Conservation (phyloP, 2,329 filamentous ascomycete genomes). For the Davidsoniella eucalypti region DNA sequence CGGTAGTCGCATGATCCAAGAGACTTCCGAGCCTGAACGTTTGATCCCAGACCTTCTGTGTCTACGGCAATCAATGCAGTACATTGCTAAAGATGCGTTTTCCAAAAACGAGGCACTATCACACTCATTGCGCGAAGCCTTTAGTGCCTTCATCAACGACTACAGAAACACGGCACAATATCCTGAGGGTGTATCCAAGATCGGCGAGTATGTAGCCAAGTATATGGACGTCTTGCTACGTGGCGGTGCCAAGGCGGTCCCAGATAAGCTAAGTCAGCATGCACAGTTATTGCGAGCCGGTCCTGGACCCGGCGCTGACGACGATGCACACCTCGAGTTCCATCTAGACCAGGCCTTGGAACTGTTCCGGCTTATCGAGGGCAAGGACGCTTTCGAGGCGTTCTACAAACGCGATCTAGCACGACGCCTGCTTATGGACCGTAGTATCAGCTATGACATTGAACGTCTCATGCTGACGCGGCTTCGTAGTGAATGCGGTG, state of each 20-base stretch:
- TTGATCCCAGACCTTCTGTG: slow-evolving; percentile 76
- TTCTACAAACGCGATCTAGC: slow-evolving; percentile 99
- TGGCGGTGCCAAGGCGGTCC: slow-evolving; percentile 72
- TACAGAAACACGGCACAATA: slow-evolving; percentile 55
- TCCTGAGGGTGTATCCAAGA: slow-evolving; percentile 76
- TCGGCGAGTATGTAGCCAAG: slow-evolving; percentile 97
- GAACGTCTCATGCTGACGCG: slow-evolving; percentile 91
- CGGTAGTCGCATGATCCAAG: slow-evolving; percentile 63
- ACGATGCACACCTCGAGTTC: slow-evolving; percentile 79
- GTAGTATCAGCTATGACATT: slow-evolving; percentile 85
- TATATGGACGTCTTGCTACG: slow-evolving; percentile 82
- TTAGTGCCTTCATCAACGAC: slow-evolving; percentile 85
- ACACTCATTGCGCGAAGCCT: slow-evolving; percentile 67
- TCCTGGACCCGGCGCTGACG: slow-evolving; percentile 27
- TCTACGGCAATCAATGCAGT: slow-evolving; percentile 64
- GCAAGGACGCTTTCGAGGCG: slow-evolving; percentile 94
- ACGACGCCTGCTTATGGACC: slow-evolving; percentile 71
- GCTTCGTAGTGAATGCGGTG: slow-evolving; percentile 82
- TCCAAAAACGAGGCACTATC: slow-evolving; percentile 58
- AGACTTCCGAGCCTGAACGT: slow-evolving; percentile 59
- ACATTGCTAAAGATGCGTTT: slow-evolving; percentile 63
- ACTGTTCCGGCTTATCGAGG: slow-evolving; percentile 90
- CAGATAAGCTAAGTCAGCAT: slow-evolving; percentile 31
- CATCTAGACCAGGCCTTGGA: slow-evolving; percentile 88
- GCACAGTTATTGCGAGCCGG: too few relatives aligned